These are phyloP conservation scores for Aureobasidium sp. DNA, from an alignment of 2,329 filamentous ascomycete species.

Conservation along the genomic window DNA sequence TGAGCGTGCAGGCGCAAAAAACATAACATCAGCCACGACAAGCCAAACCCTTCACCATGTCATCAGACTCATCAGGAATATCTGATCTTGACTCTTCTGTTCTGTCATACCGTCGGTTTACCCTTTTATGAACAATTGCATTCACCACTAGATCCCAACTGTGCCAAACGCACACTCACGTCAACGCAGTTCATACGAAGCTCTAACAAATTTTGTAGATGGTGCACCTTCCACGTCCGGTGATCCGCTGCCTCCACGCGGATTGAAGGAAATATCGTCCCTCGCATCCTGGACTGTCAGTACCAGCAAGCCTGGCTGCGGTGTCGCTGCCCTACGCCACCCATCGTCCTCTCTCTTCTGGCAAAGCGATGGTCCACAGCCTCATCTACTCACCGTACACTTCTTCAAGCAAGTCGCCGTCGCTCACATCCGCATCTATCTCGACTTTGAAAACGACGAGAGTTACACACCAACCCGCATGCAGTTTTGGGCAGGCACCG, in stretches of 20 bases:
- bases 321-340: conserved; percentile 65
- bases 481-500: conserved; percentile 78
- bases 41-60: not conserved
- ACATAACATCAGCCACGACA: not conserved
- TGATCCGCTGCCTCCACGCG: conserved; percentile 27
- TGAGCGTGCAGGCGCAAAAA: not conserved
- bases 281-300: conserved; percentile 77
- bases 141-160: not conserved
- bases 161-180: not conserved
- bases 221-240: not conserved
- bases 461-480: conserved; percentile 96
- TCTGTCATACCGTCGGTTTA: not conserved
- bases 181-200: not conserved
- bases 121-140: not conserved
- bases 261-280: conserved; percentile 75
- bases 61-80: not conserved
- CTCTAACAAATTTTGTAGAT: not conserved
- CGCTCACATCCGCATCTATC: conserved; percentile 67
- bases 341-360: conserved; percentile 68
- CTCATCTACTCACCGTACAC: conserved; percentile 74
- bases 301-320: conserved; percentile 71
- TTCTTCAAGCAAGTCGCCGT: conserved; percentile 78
- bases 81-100: not conserved
- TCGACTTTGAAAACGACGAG: conserved; percentile 90
- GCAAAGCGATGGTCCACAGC: conserved; percentile 82